Evolutionary conservation across 768 basidiomycete genomes (phyloP), one percentile per base, ranked within the genome.

Genomic region (Kwoniella europaea): DNA sequence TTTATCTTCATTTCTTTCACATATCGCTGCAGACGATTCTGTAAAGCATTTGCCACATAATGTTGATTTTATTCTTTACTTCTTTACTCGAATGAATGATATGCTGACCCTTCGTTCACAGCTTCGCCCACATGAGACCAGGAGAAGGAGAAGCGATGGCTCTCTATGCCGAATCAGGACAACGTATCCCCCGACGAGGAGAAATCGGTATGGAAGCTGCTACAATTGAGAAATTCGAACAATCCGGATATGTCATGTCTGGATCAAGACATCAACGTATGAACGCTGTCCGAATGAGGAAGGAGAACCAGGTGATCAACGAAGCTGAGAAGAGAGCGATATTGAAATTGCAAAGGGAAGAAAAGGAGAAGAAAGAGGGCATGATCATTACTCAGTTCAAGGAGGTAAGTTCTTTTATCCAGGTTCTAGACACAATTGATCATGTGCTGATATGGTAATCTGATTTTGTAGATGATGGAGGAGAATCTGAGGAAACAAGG

Each of bases 71-170:
- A 24, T 24, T 24, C 24, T 24, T 24, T 24, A 24, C 24, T 24
- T 35, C 35, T 35, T 35, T 35, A 6, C 6, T 35, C 35, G 35
- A 35, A 4, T 35, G 35, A 4, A 35, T 35, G 35, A 35, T 35
- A 4, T 50, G 46, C 42, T 56, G 53, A 69, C 59, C 18, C 24
- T 67, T 16, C 56, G 6, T 44, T 59, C 13, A 18, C 54, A 84
- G 83, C 24, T 99, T 94, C 80, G 93, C 94, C 72, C 89, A 94
- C 69, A 91, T 99, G 61, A 88, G 94, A 12, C 92, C 92, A 4
- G 97, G 97, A 63, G 97, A 99, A 87, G 97, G 94, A 62, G 91
- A 91, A 73, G 97, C 97, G 46, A 98, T 99, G 94, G 97, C 97
- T 1, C 93, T 93, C 54, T 99, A 91, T 88, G 88, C 98, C 66